phyloP scores from a whole-genome alignment of 2,329 filamentous ascomycete species.

The Neodidymelliopsis sp. region DNA sequence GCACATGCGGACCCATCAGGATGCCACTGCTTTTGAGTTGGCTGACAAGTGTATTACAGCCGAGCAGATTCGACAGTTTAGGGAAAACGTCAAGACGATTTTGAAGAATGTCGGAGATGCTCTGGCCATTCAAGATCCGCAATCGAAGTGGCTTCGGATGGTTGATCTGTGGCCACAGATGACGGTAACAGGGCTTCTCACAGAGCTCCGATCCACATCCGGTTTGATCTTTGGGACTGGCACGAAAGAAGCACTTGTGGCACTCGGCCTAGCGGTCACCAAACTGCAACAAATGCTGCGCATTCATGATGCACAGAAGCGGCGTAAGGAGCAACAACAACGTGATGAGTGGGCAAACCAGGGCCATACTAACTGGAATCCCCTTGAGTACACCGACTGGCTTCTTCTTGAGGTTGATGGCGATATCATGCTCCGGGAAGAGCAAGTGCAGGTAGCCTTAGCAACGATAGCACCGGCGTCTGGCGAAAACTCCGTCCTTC shows the following conservation, averaged over 20 bases:
- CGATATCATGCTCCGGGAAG: constrained; percentile 66
- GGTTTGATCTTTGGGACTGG: constrained; percentile 39
- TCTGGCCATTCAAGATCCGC: constrained; percentile 30
- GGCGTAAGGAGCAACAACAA: constrained; percentile 30
- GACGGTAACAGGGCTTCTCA: constrained; percentile 55
- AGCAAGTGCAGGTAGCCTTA: constrained; percentile 68
- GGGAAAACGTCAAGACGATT: constrained; percentile 15
- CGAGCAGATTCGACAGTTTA: constrained; percentile 24
- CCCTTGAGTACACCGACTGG: constrained; percentile 66
- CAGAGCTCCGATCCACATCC: constrained; percentile 55
- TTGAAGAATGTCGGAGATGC: constrained; percentile 16
- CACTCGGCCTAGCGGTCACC: constrained; percentile 56
- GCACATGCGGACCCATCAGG: constrained; percentile 1
- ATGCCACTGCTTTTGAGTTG: not conserved
- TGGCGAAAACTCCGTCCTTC: constrained; percentile 65
- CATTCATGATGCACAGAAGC: constrained; percentile 47
- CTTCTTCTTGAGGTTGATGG: constrained; percentile 72
- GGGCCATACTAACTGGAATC: constrained; percentile 66
- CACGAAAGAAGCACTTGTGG: constrained; percentile 53
- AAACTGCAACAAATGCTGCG: constrained; percentile 56
- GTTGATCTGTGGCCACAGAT: constrained; percentile 58
- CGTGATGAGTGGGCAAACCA: constrained; percentile 55
- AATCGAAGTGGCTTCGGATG: constrained; percentile 52
- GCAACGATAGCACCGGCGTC: constrained; percentile 65
- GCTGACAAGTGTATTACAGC: not conserved